Base-by-base conservation (phyloP, 345 rosid genomes). In the Lepidium africanum region DNA sequence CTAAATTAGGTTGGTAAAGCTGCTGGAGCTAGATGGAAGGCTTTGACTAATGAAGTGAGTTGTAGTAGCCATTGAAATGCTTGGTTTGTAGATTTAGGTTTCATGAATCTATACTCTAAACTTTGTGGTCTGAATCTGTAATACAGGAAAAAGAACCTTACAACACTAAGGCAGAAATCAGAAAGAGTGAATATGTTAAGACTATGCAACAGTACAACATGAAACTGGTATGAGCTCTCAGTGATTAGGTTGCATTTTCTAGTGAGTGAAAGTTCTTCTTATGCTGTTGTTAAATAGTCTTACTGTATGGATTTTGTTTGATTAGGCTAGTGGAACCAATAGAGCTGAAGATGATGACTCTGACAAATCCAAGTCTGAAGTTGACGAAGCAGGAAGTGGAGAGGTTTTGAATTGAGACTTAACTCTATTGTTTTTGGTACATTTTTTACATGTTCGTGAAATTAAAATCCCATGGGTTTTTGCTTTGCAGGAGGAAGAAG, bases 281-380 rank as follows among this genome's bases (percentile, higher is more conserved):
- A 2, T 52, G 19, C 3, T 21, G 7, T 39, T 40, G 53, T 48
- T 5, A 27, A 13, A 1, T 27, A 51, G 19, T 45, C 13, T 10
- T 7, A 6, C 15, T 14, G 3, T 15, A 9, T 40, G 16, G 0
- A 15, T 39, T 12, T 39, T 7, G 27, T 72, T 38, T 17, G 35
- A 65, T 38, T 75, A 87, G 95, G 87, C 81, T 63, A 85, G 66
- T 35, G 90, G 84, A 67, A 63, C 69, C 11, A 74, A 79, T 48
- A 77, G 63, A 15, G 81, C 57, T 9, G 89, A 85, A 10, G 90
- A 79, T 12, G 88, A 88, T 36, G 97, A 85, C 57, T 85, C 91
- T 72, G 91, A 86, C 45, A 86, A 86, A 81, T 86, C 94, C 5
- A 88, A 86, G 72, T 91, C 97, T 45, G 89, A 88, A 71, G 92